Conservation (phyloP, 2,329 filamentous ascomycete species). For the Aspergillus fructus region DNA sequence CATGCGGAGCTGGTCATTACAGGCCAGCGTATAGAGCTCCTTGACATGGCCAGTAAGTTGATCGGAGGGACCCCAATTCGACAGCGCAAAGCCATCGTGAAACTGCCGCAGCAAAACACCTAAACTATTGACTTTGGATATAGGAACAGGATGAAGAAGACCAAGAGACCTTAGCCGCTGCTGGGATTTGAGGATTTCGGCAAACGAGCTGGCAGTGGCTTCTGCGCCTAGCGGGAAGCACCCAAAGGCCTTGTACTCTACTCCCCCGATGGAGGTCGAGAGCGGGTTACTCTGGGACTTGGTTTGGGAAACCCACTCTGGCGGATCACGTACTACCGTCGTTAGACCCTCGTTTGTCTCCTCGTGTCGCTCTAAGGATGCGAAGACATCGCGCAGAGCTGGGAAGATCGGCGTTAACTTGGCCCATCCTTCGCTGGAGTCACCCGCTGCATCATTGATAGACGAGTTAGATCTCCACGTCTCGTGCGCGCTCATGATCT, state of each 20-base stretch:
- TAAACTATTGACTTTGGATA: constrained; percentile 35
- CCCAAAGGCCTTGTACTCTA: constrained; percentile 42
- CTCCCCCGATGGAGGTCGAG: constrained; percentile 37
- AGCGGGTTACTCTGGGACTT: constrained; percentile 37
- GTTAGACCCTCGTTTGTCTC: constrained; percentile 8
- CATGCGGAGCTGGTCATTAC: constrained; percentile 30
- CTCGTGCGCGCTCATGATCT: constrained; percentile 46
- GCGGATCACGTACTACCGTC: constrained; percentile 27
- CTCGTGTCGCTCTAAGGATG: constrained; percentile 23
- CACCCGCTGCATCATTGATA: constrained; percentile 15
- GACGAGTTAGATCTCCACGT: constrained; percentile 39
- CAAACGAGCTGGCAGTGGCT: constrained; percentile 41
- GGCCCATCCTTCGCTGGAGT: constrained; percentile 25
- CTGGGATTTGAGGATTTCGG: constrained; percentile 47
- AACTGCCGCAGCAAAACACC: constrained; percentile 32
- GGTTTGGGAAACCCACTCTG: constrained; percentile 32
- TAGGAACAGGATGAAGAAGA: constrained; percentile 41
- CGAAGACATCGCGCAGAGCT: constrained; percentile 23
- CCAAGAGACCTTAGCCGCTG: constrained; percentile 41
- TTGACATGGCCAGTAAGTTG: constrained; percentile 29
- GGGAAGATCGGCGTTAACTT: constrained; percentile 29
- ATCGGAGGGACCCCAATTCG: constrained; percentile 18
- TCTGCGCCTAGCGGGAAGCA: constrained; percentile 51
- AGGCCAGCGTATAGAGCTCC: constrained; percentile 29
- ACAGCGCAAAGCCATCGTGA: constrained; percentile 25